Base-by-base conservation (phyloP, 352 stramenopile genomes). In the Albugo laibachii region DNA sequence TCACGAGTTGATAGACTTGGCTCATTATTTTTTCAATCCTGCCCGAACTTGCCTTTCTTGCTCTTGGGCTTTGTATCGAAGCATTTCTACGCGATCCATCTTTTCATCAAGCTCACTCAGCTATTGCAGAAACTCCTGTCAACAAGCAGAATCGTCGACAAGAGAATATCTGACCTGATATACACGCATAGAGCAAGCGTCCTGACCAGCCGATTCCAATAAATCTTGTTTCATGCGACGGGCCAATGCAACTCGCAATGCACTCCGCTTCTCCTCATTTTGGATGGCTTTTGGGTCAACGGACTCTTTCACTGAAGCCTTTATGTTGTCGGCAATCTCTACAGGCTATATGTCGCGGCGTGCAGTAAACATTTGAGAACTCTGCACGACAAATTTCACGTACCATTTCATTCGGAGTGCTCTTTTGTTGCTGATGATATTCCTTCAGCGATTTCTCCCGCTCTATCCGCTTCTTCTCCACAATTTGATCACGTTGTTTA, bases 391-490 rank as follows among this genome's bases (percentile, higher is more conserved):
- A 45, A 8, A 35, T 1, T 35, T 10, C 3, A n/a, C 19, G 15
- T 27, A 77, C 65, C 21, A 69, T 66, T 50, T 85, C 73, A 0
- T 66, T 58, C 2, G 66, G 62, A 14, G 54, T 73, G 39, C 59
- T 62, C 36, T 86, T 85, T 27, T 80, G 64, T 56, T 85, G 69
- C 27, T 83, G 62, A 13, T 76, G 65, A 55, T 72, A 88, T 48
- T 80, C 67, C 48, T 83, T 77, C n/a, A 88, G 56, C 41, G 82
- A 63, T 14, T 39, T 37, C 50, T 85, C 67, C 16, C 76, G 65
- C 58, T 89, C 68, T 24, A 69, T 65, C 48, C 77, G 73, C 65
- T 86, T 86, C 61, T 86, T 86, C 45, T 78, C 69, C n/a, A 89
- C 55, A 35, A 86, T 77, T 39, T 62, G 63, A 41, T 86, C 75